These are phyloP conservation scores for Fusarium praegraminearum DNA, from an alignment of 2,329 filamentous ascomycete species.

Conservation along the genomic window DNA sequence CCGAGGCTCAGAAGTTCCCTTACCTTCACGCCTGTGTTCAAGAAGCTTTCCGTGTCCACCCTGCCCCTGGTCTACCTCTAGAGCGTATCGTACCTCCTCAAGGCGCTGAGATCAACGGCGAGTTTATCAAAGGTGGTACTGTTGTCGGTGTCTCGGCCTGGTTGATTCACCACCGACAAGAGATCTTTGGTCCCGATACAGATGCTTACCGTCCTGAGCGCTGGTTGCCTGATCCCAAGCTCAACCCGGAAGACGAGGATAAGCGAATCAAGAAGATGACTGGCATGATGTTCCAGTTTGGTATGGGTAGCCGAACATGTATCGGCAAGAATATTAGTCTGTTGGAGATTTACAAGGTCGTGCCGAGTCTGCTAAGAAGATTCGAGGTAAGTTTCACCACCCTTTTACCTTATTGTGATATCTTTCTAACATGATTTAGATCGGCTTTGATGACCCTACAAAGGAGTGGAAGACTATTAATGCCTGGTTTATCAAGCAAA, in stretches of 20 bases:
- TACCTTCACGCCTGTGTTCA: constrained; percentile 85
- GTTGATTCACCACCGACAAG: constrained; percentile 76
- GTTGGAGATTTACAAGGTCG: constrained; percentile 73
- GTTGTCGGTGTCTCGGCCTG: constrained; percentile 81
- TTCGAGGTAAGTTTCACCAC: constrained; percentile 33
- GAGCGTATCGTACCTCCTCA: constrained; percentile 77
- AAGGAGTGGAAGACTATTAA: constrained; percentile 71
- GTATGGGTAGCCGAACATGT: constrained; percentile 77
- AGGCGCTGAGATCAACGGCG: constrained; percentile 72
- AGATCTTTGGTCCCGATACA: constrained; percentile 76
- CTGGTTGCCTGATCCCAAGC: constrained; percentile 64
- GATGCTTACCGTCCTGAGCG: constrained; percentile 76
- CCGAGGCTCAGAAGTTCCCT: constrained; percentile 75
- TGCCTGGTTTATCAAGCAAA: constrained; percentile 73
- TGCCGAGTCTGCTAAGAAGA: constrained; percentile 56
- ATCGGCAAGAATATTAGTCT: constrained; percentile 75
- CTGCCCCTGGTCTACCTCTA: constrained; percentile 77
- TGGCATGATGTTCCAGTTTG: constrained; percentile 67
- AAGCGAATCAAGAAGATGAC: constrained; percentile 52
- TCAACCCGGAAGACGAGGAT: constrained; percentile 57
- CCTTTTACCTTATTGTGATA: rapidly evolving
- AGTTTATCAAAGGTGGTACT: constrained; percentile 74
- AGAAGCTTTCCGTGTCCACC: constrained; percentile 81
- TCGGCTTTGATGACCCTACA: constrained; percentile 64
- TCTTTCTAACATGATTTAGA: constrained; percentile 52